A percentile compares a stretch with the other conserved stretches of the same genome.
Evolutionary conservation across 441 rosid genomes (phyloP).

Genomic region (Lepidium campestre): DNA sequence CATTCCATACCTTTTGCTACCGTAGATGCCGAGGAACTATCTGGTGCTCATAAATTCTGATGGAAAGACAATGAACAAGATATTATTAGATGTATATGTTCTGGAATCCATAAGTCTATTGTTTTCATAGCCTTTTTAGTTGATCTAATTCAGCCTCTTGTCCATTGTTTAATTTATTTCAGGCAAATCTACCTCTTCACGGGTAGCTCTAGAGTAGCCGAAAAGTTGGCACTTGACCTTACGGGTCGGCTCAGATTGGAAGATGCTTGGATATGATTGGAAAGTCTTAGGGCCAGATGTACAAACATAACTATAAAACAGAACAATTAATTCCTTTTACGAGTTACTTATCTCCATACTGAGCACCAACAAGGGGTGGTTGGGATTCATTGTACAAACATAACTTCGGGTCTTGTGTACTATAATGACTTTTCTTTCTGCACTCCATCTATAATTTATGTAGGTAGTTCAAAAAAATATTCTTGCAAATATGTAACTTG

Average conservation of each 20-base stretch:
- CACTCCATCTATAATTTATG: too few species aligned
- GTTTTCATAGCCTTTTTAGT: not conserved
- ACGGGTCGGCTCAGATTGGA: slow-evolving; percentile 86
- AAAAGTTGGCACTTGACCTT: slow-evolving; percentile 86
- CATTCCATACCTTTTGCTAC: slow-evolving; percentile 83
- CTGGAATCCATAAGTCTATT: not conserved
- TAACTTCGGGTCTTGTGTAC: too few species aligned
- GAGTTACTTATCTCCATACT: too few species aligned
- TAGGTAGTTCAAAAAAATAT: too few species aligned
- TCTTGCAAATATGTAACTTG: too few species aligned
- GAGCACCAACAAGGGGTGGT: too few species aligned
- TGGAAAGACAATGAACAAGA: slow-evolving; percentile 88
- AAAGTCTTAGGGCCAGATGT: slow-evolving; percentile 97
- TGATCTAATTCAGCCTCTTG: not conserved
- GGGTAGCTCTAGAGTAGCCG: slow-evolving; percentile 96
- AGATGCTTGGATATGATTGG: slow-evolving; percentile 99
- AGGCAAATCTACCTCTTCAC: slow-evolving; percentile 96
- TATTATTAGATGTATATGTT: slow-evolving; percentile 69
- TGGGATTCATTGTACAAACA: too few species aligned
- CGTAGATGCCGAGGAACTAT: slow-evolving; percentile 69
- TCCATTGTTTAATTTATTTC: not conserved
- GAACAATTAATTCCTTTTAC: too few species aligned
- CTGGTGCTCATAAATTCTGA: slow-evolving; percentile 88
- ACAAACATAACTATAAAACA: too few species aligned
- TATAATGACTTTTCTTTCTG: too few species aligned